Percentiles rank a stretch among this genome's conserved stretches.
phyloP scores from a whole-genome alignment of 1,139 yeast species.

The Magnusiomyces suaveolens region DNA sequence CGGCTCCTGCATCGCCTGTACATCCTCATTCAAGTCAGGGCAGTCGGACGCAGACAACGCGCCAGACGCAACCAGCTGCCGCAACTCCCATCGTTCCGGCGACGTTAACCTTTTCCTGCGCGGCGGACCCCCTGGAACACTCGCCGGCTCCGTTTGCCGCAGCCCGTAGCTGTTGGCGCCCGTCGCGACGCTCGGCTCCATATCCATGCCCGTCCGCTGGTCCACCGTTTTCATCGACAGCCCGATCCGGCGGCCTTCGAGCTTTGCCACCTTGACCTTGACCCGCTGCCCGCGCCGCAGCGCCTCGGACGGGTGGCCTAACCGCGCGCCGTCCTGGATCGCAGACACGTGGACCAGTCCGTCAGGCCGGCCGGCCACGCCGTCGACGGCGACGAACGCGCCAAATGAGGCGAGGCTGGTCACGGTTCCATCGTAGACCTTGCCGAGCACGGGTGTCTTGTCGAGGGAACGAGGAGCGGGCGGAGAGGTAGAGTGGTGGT shows the following conservation, averaged over 20 bases:
- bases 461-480: constrained; percentile 25
- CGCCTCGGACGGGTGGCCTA: constrained; percentile 51
- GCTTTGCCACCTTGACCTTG: constrained; percentile 47
- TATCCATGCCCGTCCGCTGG: constrained; percentile 53
- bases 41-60: constrained; percentile 59
- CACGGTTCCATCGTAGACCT: constrained; percentile 53
- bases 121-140: background rate
- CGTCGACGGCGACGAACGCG: constrained; percentile 54
- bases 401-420: constrained; percentile 59
- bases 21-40: constrained; percentile 32
- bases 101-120: constrained; percentile 51
- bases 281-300: constrained; percentile 52
- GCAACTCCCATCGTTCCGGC: constrained; percentile 85
- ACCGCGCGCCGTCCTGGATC: constrained; percentile 39
- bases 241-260: constrained; percentile 44
- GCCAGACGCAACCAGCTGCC: constrained; percentile 75
- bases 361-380: constrained; percentile 33
- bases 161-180: constrained; percentile 16
- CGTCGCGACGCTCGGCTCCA: constrained; percentile 14
- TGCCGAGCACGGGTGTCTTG: constrained; percentile 34
- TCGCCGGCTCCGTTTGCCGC: constrained; percentile 5
- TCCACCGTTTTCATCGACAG: constrained; percentile 69
- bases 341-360: constrained; percentile 73
- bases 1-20: background rate
- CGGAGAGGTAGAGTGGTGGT: background rate